Base-by-base conservation (phyloP, 768 basidiomycete species). In the Cyclocybe aegerita region DNA sequence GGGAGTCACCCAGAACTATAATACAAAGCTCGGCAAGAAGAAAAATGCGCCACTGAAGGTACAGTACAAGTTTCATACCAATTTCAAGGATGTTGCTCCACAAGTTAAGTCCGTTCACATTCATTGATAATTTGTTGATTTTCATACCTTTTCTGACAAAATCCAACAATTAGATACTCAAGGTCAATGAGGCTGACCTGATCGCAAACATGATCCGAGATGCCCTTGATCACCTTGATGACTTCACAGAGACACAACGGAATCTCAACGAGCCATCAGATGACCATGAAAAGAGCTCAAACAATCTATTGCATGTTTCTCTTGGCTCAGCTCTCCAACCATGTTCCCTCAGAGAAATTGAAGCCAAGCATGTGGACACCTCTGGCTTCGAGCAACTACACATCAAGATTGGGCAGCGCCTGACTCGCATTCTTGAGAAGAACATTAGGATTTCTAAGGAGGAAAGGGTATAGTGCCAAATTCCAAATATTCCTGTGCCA, bases 11-110 rank as follows among this genome's bases (percentile, higher is more conserved):
- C 40, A 42, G 0, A 69, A 70, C 34, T 72, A 65, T 37, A 70
- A 65, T 30, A 71, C 68, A 1, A 57, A 61, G 40, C 60, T 59
- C 0, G 69, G 67, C 46, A 69, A 75, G 40, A 53, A 61, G 0
- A 50, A 62, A 23, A 68, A 74, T 49, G 52, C 63, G 0, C 48
- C 62, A 1, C 38, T 68, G 2, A 68, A 67, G 37, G 56, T 51
- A 1, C 56, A 50, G 4, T 72, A 70, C 36, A 55, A 48, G 4
- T 31, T 23, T 2, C 54, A 54, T 6, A 69, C 69, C 1, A 73
- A 74, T 44, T 67, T 66, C 53, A 68, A 67, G 40, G 40, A 72
- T 43, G 57, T 70, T 29, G 67, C 60, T 0, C 32, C 37, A 0
- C 71, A 72, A 62, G 71, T 23, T 71, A 36, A 54, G 44, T 45